Evolutionary conservation across 2,329 filamentous ascomycete species (phyloP).

Genomic region (Monosporascus sp.): DNA sequence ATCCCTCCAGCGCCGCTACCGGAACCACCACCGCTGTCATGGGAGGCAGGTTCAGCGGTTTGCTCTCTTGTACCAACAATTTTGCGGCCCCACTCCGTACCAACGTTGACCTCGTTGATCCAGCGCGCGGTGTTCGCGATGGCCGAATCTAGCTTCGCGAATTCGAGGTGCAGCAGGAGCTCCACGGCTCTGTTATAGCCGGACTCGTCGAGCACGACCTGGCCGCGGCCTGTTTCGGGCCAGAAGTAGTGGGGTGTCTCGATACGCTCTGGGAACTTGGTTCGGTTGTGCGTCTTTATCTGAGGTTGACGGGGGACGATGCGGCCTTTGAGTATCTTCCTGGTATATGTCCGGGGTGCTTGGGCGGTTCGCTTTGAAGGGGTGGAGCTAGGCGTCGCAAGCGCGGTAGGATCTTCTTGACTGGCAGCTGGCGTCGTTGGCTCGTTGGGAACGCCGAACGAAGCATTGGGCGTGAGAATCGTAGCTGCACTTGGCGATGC

Average conservation of each 20-base stretch:
- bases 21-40: too few relatives aligned
- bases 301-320: constrained; percentile 61
- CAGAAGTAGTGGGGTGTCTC: constrained; percentile 61
- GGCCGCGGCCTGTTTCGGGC: constrained; percentile 57
- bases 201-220: constrained; percentile 56
- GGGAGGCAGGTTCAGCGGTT: constrained; percentile 8
- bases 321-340: constrained; percentile 48
- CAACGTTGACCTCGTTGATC: constrained; percentile 59
- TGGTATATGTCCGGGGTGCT: constrained; percentile 28
- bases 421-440: constrained; percentile 1
- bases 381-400: constrained; percentile 27
- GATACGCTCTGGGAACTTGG: constrained; percentile 44
- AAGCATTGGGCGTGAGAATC: constrained; percentile 23
- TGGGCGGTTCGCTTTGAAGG: constrained; percentile 22
- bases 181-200: constrained; percentile 65
- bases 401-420: constrained; percentile 10
- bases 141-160: constrained; percentile 59
- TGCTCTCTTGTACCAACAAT: constrained; percentile 40
- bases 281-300: constrained; percentile 54
- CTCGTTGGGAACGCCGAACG: constrained; percentile 24
- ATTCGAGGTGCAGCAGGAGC: constrained; percentile 68
- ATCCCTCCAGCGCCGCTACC: constrained; percentile 17
- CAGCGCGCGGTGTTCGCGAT: constrained; percentile 62
- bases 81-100: constrained; percentile 45
- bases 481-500: constrained; percentile 5